Base-by-base conservation (phyloP, 192 early-diverging fungal species). In the Diversispora epigaea region DNA sequence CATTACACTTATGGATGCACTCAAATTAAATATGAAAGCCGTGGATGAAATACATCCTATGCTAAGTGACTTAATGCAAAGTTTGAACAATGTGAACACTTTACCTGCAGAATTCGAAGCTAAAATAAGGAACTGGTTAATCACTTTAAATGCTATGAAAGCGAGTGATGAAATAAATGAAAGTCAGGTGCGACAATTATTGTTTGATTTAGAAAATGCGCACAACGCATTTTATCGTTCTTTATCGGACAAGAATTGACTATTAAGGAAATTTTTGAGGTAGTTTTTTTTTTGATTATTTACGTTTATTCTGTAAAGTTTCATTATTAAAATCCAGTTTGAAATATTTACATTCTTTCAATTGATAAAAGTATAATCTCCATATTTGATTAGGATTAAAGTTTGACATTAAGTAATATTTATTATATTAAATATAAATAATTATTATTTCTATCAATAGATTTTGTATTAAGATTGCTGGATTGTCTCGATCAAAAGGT, bases 1-100 rank as follows among this genome's bases (percentile, higher is more conserved):
- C 78, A 97, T 97, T 71, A 99, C 95, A 2, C 83, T 93, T 0
- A 91, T 96, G 92, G 96, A 99, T 80, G 86, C 87, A 8, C 84
- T 99, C 19, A 93, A 90, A 73, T 78, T 99, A 62, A 89, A 92
- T 62, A 87, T 92, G 75, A 82, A 87, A 3, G 95, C 95, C 1
- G 94, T 94, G 1, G 97, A 99, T 78, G 89, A 95, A 68, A 81
- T 99, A 17, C 97, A 99, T 70, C 96, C 94, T 19, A 80, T 92
- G 45, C 75, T 99, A 21, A 88, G 87, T 7, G 95, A 97, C 49
- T 75, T 99, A 45, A 85, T 99, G 71, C 92, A 96, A 79, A 88
- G 88, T 57, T 80, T 99, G 43, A 97, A 97, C 79, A 94, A 92
- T 22, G 87, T 94, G 22, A 76, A 85, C 6, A 85, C 88, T 10